Percentiles rank a stretch among this genome's conserved stretches.
Conservation (phyloP, 805 yeast genomes). For the Starmerella vitae region DNA sequence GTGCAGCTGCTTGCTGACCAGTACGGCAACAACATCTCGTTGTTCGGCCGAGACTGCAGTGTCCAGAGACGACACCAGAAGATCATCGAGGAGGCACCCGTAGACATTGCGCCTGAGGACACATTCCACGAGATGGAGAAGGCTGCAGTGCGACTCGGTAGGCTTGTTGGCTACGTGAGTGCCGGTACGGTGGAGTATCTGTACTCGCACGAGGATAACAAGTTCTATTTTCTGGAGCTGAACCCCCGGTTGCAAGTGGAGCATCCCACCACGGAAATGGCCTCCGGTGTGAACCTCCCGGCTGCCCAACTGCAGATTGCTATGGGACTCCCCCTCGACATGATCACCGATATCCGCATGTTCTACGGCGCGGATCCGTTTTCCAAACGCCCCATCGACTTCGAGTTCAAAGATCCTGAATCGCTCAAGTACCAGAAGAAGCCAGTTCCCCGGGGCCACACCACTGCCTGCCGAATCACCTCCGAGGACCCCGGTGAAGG, state of each 20-base stretch:
- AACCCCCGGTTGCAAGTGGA: constrained; percentile 98
- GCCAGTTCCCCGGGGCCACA: constrained; percentile 95
- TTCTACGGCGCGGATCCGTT: constrained; percentile 95
- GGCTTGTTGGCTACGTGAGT: constrained; percentile 92
- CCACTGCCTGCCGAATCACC: constrained; percentile 98
- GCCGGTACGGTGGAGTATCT: constrained; percentile 99
- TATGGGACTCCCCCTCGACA: constrained; percentile 97
- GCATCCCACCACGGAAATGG: constrained; percentile 99
- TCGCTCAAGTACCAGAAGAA: constrained; percentile 69
- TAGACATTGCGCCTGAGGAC: constrained; percentile 74
- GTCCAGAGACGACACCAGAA: constrained; percentile 99
- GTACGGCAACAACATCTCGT: constrained; percentile 92
- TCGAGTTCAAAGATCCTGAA: constrained; percentile 63
- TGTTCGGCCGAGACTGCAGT: constrained; percentile 98
- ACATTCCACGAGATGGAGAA: constrained; percentile 87
- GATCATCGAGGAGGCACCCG: constrained; percentile 98
- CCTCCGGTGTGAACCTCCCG: constrained; percentile 93
- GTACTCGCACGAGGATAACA: constrained; percentile 85
- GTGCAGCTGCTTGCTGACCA: constrained; percentile 97
- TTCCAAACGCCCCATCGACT: constrained; percentile 78
- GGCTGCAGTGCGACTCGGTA: constrained; percentile 95
- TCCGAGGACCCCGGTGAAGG: constrained; percentile 99
- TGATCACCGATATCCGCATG: constrained; percentile 83
- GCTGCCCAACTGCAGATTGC: constrained; percentile 98
- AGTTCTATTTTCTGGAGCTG: constrained; percentile 89